These are phyloP conservation scores for Chaetomidium leptoderma DNA, from an alignment of 495 filamentous ascomycete species.

Conservation along the genomic window DNA sequence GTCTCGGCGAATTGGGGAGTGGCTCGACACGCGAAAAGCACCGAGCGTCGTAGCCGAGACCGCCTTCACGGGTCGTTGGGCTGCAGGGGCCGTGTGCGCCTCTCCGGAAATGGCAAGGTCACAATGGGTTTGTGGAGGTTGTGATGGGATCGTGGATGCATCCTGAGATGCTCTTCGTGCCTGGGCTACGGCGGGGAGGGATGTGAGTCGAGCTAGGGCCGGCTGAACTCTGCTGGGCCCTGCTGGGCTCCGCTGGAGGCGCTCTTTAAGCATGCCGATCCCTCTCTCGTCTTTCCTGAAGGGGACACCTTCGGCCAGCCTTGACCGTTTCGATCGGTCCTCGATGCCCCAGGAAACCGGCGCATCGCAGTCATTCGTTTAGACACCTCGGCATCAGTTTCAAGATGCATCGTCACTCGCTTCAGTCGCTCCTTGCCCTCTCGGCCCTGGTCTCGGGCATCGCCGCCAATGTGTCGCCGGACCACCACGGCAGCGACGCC, in stretches of 20 bases:
- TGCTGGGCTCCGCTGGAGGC: neutral
- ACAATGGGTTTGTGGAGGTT: neutral
- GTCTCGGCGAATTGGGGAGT: neutral
- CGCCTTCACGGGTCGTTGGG: neutral
- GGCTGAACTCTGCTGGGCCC: too few relatives aligned
- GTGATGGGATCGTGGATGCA: too few relatives aligned
- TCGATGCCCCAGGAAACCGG: neutral
- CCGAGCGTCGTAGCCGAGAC: neutral
- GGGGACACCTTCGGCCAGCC: neutral
- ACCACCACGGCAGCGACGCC: neutral
- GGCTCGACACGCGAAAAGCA: neutral
- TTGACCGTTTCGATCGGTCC: neutral
- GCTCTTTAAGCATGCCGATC: slow-evolving; percentile 13
- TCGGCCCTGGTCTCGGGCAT: slow-evolving; percentile 21
- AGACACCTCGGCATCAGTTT: neutral
- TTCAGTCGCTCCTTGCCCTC: slow-evolving; percentile 25
- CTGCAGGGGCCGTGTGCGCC: slow-evolving; percentile 3
- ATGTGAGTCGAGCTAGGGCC: too few relatives aligned
- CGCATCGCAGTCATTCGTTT: slow-evolving; percentile 19
- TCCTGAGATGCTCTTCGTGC: neutral
- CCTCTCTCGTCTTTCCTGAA: neutral
- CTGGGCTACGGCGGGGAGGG: neutral
- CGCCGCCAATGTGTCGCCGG: slow-evolving; percentile 2
- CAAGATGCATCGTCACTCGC: slow-evolving; percentile 26
- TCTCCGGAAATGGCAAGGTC: neutral